Base-by-base conservation (phyloP, 345 rosid species). In the Reutealis trisperma region DNA sequence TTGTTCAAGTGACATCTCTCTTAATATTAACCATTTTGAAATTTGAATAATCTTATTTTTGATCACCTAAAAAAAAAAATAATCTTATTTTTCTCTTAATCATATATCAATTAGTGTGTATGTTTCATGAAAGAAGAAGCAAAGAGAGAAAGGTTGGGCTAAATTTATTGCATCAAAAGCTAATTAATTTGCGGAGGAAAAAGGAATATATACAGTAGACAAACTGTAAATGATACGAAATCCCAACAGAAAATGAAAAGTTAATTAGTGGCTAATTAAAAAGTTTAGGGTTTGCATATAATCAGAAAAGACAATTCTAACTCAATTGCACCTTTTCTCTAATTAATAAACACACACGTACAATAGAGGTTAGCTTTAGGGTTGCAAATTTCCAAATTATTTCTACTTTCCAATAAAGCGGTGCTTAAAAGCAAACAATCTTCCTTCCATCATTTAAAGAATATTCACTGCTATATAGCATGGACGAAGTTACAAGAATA, bases 391-490 rank as follows among this genome's bases (percentile, higher is more conserved):
- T 67, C 42, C 61, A 67, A 14, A 41, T 59, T 32, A 9, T 52
- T 60, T 49, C 70, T 57, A 49, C 69, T 73, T 69, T 73, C 63
- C 70, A 25, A 79, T n/a, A 55, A 71, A 55, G 60, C 4, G 70
- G 74, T 68, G 74, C 82, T 60, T 61, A 67, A 79, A 67, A 54
- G 63, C 15, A 47, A 63, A 78, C 11, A 54, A 63, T 1, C 7
- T 69, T 19, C 49, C 30, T 58, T 47, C 22, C 45, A 52, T 19
- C 70, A 37, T 55, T 10, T 24, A 34, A 63, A 68, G 78, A 79
- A 74, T 74, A 79, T 79, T 74, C 70, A 79, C 82, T 74, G 80
- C 63, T 16, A 32, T 14, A 52, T 22, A 60, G 49, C 42, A 67
- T 59, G 76, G 42, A 41, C 18, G 24, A 19, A 58, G n/a, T 15